phyloP scores from a whole-genome alignment of 2,329 filamentous ascomycete species.

The Pseudopithomyces chartarum region DNA sequence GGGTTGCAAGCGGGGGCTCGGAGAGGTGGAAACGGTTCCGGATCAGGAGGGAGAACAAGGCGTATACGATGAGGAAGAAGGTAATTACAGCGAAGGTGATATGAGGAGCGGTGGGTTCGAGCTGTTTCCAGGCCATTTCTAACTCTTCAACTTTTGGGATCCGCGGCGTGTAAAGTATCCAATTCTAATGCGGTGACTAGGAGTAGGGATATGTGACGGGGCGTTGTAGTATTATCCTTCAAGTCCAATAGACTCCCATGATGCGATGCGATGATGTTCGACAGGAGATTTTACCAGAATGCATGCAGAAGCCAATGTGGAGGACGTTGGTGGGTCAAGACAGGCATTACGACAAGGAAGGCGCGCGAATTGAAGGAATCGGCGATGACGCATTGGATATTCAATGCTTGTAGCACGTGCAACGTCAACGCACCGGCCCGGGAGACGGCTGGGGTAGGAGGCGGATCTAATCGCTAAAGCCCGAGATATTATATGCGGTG shows the following conservation, averaged over 20 bases:
- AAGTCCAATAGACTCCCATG: neutral
- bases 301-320: neutral
- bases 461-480: neutral
- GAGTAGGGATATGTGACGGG: neutral
- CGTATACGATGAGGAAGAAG: slow-evolving; percentile 52
- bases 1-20: slow-evolving; percentile 54
- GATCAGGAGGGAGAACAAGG: slow-evolving; percentile 53
- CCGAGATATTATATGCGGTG: neutral
- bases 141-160: neutral
- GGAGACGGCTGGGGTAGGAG: neutral
- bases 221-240: neutral
- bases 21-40: slow-evolving; percentile 55
- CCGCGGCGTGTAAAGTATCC: neutral
- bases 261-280: neutral
- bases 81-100: slow-evolving; percentile 52
- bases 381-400: slow-evolving; percentile 2
- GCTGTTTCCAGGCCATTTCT: slow-evolving; percentile 49
- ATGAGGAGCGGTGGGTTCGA: slow-evolving; percentile 54
- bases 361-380: neutral
- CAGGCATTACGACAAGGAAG: neutral
- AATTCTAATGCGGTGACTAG: neutral
- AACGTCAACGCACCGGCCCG: neutral
- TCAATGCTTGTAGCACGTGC: neutral
- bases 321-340: neutral
- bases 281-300: neutral